phyloP scores from a whole-genome alignment of 495 filamentous ascomycete genomes.

The Lichina pygmaea region DNA sequence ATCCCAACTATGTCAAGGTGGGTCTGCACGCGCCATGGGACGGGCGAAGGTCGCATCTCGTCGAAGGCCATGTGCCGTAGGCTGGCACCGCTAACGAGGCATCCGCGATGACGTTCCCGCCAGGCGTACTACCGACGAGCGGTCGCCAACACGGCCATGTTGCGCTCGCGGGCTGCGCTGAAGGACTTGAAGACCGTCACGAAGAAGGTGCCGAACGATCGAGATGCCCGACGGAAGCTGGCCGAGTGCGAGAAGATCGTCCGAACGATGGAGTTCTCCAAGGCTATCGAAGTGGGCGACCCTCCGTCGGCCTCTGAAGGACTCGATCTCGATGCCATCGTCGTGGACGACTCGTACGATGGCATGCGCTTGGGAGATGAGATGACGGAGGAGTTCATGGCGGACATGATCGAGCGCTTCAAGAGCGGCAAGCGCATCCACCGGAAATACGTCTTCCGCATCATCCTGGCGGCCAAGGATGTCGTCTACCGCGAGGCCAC shows the following conservation, averaged over 20 bases:
- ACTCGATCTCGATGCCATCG: conserved; percentile 63
- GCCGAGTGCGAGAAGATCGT: conserved; percentile 85
- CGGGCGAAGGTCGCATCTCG: not conserved
- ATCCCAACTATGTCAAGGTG: conserved; percentile 72
- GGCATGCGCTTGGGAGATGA: conserved; percentile 48
- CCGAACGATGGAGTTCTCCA: conserved; percentile 67
- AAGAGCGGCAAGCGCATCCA: conserved; percentile 87
- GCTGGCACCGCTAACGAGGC: not conserved
- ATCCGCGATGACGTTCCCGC: conserved; percentile 1
- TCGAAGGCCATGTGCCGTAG: not conserved
- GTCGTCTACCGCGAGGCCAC: conserved; percentile 81
- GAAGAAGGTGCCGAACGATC: conserved; percentile 62
- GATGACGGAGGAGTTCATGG: conserved; percentile 91
- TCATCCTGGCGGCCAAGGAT: conserved; percentile 67
- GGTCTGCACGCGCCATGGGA: not conserved
- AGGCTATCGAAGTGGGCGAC: conserved; percentile 82
- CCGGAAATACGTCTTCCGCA: conserved; percentile 93
- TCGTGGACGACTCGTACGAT: conserved; percentile 62
- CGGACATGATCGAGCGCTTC: conserved; percentile 89
- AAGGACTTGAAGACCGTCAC: conserved; percentile 84
- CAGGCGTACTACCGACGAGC: conserved; percentile 91
- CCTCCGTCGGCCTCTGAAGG: conserved; percentile 76
- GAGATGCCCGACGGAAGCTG: conserved; percentile 70
- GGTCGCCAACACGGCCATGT: conserved; percentile 67
- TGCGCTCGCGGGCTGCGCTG: conserved; percentile 62